Base-by-base conservation (phyloP, 306 rosid genomes). In the Malus orientalis region DNA sequence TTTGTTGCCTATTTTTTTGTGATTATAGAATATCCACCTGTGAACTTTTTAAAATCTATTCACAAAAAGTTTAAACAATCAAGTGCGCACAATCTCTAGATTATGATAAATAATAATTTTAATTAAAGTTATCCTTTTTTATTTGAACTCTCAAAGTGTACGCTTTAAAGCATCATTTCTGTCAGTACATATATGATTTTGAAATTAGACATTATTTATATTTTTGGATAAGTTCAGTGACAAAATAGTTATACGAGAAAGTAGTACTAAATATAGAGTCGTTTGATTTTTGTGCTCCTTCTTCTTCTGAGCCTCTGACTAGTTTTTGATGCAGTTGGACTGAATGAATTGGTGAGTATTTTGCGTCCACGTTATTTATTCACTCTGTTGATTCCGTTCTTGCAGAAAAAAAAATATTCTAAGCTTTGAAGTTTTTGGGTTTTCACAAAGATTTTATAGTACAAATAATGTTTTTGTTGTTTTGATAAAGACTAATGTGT, bases 1-100 rank as follows among this genome's bases (percentile, higher is more conserved):
- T 54, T 59, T 57, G 66, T 70, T 70, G 89, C 87, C 84, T 64
- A 73, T 75, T 77, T 70, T 73, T 81, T 66, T 75, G 80, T 74
- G 78, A 76, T 77, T 70, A 16, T 71, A 83, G 81, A 82, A 79
- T 61, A 79, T 61, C 79, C 70, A 64, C 61, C 29, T 69, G 47
- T 78, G 71, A 63, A 45, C 57, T 75, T 79, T 9, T 58, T 22
- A 0, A 10, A 58, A 4, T n/a, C 6, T 8, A 58, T 9, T 22
- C 16, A 55, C 11, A 58, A 10, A 76, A 29, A n/a, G 23, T 66
- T 40, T 59, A 18, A 23, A 11, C 6, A 75, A 29, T 40, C 10
- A 44, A 29, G 20, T 29, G 45, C 18, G n/a, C 45, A 63, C 22
- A 63, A 4, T 29, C 5, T 63, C 44, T 16, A 14, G 22, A 11